phyloP scores from a whole-genome alignment of 148 eudicot genomes.

The Linanthus parryae region DNA sequence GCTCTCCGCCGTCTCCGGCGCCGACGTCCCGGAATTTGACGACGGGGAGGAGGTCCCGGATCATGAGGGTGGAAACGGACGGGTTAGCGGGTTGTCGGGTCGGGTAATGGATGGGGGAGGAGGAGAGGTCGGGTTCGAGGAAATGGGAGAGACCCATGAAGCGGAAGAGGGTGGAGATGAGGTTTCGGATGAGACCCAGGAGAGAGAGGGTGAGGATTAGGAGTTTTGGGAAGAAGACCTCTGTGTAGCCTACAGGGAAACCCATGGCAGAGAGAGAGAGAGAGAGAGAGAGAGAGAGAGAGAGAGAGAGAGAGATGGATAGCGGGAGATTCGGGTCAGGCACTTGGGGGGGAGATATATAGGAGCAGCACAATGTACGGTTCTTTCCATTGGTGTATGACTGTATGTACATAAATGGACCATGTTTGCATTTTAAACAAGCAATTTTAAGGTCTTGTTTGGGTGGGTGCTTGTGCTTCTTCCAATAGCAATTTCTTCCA shows the following conservation, averaged over 20 bases:
- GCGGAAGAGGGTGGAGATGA: slow-evolving; percentile 12
- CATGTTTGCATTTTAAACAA: background rate
- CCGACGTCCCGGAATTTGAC: slow-evolving; percentile 6
- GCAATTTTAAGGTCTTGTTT: too few species aligned
- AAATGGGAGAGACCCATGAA: slow-evolving; percentile 26
- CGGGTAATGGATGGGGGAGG: slow-evolving; percentile 5
- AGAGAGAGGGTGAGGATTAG: slow-evolving; percentile 26
- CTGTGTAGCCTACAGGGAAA: slow-evolving; percentile 14
- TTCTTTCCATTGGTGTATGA: background rate
- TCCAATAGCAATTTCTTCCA: too few species aligned
- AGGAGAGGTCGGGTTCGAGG: slow-evolving; percentile 22
- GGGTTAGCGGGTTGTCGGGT: background rate
- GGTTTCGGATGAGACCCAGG: slow-evolving; percentile 19
- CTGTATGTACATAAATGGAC: background rate
- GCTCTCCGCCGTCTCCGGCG: background rate
- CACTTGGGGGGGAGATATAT: background rate
- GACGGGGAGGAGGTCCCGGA: slow-evolving; percentile 15
- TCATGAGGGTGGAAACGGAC: slow-evolving; percentile 6
- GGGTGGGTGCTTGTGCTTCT: too few species aligned
- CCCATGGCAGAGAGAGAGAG: slow-evolving; percentile 7
- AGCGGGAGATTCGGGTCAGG: background rate
- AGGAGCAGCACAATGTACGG: too few species aligned
- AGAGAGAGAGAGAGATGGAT: background rate
- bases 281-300: background rate
- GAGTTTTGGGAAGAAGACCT: slow-evolving; percentile 34